A percentile compares a stretch with the other conserved stretches of the same genome.
These are phyloP conservation scores for Apophysomyces ossiformis DNA, from an alignment of 371 early-diverging fungal species.

Conservation along the genomic window DNA sequence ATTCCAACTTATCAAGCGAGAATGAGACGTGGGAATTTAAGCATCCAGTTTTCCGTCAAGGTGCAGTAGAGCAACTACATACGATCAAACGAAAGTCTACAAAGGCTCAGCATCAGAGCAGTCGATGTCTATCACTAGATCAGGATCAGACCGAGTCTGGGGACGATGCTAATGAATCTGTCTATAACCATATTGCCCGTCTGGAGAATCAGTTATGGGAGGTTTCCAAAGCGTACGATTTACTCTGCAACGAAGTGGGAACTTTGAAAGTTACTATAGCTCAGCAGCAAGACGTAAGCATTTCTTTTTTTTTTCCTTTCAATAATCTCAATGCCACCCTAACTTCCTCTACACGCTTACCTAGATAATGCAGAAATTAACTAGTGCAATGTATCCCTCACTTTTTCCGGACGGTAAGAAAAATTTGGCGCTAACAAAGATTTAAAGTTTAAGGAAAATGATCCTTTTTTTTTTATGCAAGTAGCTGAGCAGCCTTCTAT, in stretches of 20 bases:
- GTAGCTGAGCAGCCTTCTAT: background rate
- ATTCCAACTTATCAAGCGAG: slow-evolving; percentile 58
- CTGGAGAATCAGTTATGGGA: slow-evolving; percentile 22
- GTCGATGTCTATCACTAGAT: slow-evolving; percentile 1
- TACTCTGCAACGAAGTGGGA: slow-evolving; percentile 15
- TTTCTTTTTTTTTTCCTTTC: background rate
- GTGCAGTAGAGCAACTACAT: slow-evolving; percentile 58
- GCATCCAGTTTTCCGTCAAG: slow-evolving; percentile 68
- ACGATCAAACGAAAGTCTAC: slow-evolving; percentile 69
- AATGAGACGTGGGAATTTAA: slow-evolving; percentile 77
- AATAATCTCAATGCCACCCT: background rate
- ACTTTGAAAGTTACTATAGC: slow-evolving; percentile 11
- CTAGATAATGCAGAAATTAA: slow-evolving; percentile 4
- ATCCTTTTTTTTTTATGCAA: no score
- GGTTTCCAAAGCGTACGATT: slow-evolving; percentile 22
- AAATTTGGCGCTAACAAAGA: background rate
- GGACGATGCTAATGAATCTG: background rate
- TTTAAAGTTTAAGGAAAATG: background rate
- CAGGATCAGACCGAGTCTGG: slow-evolving; percentile 1
- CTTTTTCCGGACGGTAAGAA: background rate
- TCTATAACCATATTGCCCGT: slow-evolving; percentile 22
- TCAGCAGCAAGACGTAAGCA: slow-evolving; percentile 23
- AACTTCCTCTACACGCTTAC: background rate
- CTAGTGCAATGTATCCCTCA: background rate
- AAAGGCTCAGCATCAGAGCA: slow-evolving; percentile 37